Evolutionary conservation across 352 stramenopile species (phyloP), one percentile per base, ranked within the genome.

Genomic region (Aphanomyces invadans): DNA sequence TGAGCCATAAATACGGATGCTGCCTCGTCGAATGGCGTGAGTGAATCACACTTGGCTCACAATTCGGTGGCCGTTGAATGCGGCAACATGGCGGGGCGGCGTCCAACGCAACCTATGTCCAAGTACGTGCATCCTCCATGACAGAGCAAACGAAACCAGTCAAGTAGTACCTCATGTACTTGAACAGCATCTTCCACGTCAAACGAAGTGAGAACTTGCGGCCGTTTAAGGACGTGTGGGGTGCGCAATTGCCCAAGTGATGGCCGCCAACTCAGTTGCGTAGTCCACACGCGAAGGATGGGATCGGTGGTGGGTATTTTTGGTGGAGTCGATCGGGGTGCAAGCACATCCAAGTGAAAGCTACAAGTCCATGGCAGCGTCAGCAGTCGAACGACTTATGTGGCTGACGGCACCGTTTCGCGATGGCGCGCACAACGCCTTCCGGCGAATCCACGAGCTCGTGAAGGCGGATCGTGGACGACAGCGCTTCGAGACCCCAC

Each of bases 1-100:
- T 25, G 45, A 67, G 60, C 60, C 60, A 67, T n/a, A 44, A 44
- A 31, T 56, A 31, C 36, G 4, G 26, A 7, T 65, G 44, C 45
- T 31, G 39, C 2, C 3, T 17, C 55, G 23, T 19, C n/a, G 2
- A 23, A 7, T n/a, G 55, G 28, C 38, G 38, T 17, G 38, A 9
- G 38, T 9, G 9, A 9, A 45, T 17, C 17, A 17, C 9, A 45
- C 9, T 17, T 9, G 38, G 38, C 38, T n/a, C n/a, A 42, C 15
- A 15, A 15, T 42, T 42, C 36, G 15, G 7, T 15, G 44, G 44
- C 19, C 12, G 44, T 52, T 9, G 44, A 25, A 52, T 52, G 44
- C 44, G 44, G 23, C 12, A 52, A 9, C 9, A 23, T 52, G 44
- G 44, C 7, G 44, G 44, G 4, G 44, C 44, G 44, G 44, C 44